phyloP scores from a whole-genome alignment of 1,139 yeast species.

The Suhomyces terraborum region DNA sequence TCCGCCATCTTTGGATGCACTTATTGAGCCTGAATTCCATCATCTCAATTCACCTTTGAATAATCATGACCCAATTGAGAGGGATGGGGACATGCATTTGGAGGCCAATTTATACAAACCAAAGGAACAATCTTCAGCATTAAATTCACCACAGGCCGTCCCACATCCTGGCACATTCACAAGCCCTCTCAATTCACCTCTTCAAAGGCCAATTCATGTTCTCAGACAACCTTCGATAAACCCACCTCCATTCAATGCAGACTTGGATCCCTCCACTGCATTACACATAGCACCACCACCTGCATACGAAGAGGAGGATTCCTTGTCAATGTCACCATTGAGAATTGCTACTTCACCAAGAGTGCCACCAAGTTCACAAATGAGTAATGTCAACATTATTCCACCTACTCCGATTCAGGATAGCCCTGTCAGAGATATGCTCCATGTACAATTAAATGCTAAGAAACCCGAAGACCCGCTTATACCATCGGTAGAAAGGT shows the following conservation, averaged over 20 bases:
- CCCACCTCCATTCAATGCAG: slow-evolving; percentile 48
- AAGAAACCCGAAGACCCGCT: background rate
- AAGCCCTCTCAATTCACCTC: slow-evolving; percentile 42
- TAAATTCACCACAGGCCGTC: slow-evolving; percentile 61
- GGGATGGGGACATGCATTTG: slow-evolving; percentile 48
- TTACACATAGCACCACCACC: slow-evolving; percentile 33
- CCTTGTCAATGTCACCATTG: slow-evolving; percentile 32
- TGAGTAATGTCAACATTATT: slow-evolving; percentile 9
- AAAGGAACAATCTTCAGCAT: slow-evolving; percentile 18
- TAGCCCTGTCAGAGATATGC: slow-evolving; percentile 19
- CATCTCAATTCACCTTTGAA: slow-evolving; percentile 30
- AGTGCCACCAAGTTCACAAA: background rate
- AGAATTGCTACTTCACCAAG: slow-evolving; percentile 22
- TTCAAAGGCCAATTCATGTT: slow-evolving; percentile 39
- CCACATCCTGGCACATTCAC: slow-evolving; percentile 46
- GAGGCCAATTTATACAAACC: slow-evolving; percentile 68
- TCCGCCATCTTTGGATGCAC: slow-evolving; percentile 22
- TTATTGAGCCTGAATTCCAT: slow-evolving; percentile 23
- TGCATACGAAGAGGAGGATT: slow-evolving; percentile 39
- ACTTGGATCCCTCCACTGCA: slow-evolving; percentile 31
- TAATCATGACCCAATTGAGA: slow-evolving; percentile 43
- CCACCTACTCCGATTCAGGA: slow-evolving; percentile 16
- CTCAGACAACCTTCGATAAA: slow-evolving; percentile 40
- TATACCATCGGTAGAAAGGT: slow-evolving; percentile 15
- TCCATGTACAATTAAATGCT: slow-evolving; percentile 10